Evolutionary conservation across 129 eudicot genomes (phyloP).

Genomic region (Gnaphalium uliginosum): DNA sequence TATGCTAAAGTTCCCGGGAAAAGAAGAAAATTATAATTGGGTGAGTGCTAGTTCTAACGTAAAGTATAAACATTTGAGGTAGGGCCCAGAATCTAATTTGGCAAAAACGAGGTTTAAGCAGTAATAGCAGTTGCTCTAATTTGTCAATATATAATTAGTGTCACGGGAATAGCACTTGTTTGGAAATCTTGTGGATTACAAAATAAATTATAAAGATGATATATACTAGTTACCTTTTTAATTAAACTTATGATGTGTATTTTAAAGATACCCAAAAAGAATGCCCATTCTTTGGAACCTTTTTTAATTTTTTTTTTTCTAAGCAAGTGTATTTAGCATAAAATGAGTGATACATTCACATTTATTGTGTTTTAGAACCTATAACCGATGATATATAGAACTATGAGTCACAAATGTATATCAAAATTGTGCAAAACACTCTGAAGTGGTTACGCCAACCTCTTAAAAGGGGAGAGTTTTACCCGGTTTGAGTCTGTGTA

Average conservation of each 20-base stretch:
- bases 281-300: background rate
- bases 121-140: constrained; percentile 16
- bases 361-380: too few relatives aligned
- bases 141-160: constrained; percentile 1
- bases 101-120: constrained; percentile 28
- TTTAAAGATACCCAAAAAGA: background rate
- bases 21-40: background rate
- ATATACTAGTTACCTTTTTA: too few relatives aligned
- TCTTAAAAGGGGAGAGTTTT: too few relatives aligned
- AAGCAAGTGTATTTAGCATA: background rate
- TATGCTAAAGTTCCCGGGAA: background rate
- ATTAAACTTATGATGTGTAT: background rate
- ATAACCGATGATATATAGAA: too few relatives aligned
- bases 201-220: background rate
- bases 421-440: too few relatives aligned
- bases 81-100: background rate
- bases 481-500: too few relatives aligned
- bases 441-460: too few relatives aligned
- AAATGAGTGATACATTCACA: background rate
- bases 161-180: constrained; percentile 14
- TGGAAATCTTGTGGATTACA: background rate
- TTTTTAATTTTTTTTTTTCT: too few relatives aligned
- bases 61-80: too few relatives aligned
- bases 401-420: too few relatives aligned
- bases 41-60: too few relatives aligned